These are phyloP conservation scores for Penicillium sumatraense DNA, from an alignment of 2,329 filamentous ascomycete species.

Conservation along the genomic window DNA sequence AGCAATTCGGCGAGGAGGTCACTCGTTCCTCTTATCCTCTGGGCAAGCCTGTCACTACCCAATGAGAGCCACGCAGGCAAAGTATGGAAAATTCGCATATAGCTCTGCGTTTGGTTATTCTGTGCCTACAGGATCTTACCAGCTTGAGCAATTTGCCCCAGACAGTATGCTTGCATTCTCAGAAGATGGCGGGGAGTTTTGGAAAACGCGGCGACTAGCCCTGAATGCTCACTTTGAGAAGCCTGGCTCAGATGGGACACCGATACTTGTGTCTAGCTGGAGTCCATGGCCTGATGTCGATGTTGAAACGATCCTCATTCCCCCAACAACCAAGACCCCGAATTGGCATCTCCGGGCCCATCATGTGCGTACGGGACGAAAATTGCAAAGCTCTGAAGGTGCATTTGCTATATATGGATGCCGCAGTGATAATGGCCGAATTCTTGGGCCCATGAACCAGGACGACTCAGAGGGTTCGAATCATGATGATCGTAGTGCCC, in stretches of 20 bases:
- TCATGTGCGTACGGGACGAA: constrained; percentile 50
- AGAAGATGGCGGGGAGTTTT: constrained; percentile 76
- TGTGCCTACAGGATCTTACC: constrained; percentile 75
- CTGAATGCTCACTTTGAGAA: constrained; percentile 66
- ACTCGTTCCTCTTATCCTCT: constrained; percentile 75
- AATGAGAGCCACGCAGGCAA: constrained; percentile 79
- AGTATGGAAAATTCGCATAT: constrained; percentile 80
- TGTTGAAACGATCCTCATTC: constrained; percentile 43
- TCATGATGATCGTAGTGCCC: constrained; percentile 38
- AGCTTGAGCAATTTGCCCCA: constrained; percentile 75
- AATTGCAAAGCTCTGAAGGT: constrained; percentile 74
- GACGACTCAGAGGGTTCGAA: constrained; percentile 31
- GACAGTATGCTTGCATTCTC: constrained; percentile 77
- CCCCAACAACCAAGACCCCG: constrained; percentile 35
- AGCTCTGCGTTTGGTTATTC: constrained; percentile 77
- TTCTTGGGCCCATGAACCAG: constrained; percentile 49
- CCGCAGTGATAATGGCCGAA: constrained; percentile 62
- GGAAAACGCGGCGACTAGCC: constrained; percentile 75
- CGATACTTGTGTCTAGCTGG: constrained; percentile 72
- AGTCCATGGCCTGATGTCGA: constrained; percentile 66
- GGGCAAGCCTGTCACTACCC: constrained; percentile 83
- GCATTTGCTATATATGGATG: constrained; percentile 71
- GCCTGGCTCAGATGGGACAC: constrained; percentile 49
- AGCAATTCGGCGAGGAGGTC: constrained; percentile 70
- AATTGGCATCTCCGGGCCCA: constrained; percentile 49